A percentile compares a stretch with the other conserved stretches of the same genome.
Conservation (phyloP, 2,329 filamentous ascomycete species). For the Torrubiella hemipterigena region DNA sequence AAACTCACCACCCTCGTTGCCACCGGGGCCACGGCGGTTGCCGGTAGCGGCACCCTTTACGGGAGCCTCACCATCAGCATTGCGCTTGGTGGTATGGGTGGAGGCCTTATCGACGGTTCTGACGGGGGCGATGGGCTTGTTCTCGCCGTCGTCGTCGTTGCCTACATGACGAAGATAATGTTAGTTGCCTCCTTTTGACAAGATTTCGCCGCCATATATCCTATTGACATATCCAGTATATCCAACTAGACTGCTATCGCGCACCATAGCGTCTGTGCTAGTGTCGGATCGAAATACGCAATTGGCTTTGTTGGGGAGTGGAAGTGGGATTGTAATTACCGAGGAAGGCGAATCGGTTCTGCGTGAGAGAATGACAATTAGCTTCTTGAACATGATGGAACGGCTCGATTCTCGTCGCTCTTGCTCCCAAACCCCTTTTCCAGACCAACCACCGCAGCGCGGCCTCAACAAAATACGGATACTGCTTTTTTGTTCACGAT, state of each 20-base stretch:
- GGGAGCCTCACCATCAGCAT: constrained; percentile 64
- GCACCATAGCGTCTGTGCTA: no score
- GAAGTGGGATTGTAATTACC: constrained; percentile 52
- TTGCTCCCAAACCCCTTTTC: constrained; percentile 1
- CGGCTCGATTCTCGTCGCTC: neutral
- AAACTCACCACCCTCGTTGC: constrained; percentile 76
- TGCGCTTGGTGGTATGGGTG: constrained; percentile 70
- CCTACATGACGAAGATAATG: constrained; percentile 23
- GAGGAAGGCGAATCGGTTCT: constrained; percentile 98
- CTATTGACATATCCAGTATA: no score
- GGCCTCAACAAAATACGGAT: neutral
- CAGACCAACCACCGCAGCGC: neutral
- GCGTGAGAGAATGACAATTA: constrained; percentile 9
- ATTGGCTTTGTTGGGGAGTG: constrained; percentile 10
- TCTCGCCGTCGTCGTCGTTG: constrained; percentile 48
- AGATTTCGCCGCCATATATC: no score
- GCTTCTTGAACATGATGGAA: constrained; percentile 12
- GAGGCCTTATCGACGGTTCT: constrained; percentile 81
- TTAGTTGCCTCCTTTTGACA: neutral
- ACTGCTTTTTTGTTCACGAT: no score
- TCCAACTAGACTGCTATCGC: neutral
- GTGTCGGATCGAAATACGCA: no score
- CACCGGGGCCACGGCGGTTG: constrained; percentile 47
- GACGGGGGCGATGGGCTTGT: constrained; percentile 69
- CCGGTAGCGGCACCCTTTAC: constrained; percentile 27